phyloP scores from a whole-genome alignment of 768 basidiomycete species.

The Psilocybe cyanescens region DNA sequence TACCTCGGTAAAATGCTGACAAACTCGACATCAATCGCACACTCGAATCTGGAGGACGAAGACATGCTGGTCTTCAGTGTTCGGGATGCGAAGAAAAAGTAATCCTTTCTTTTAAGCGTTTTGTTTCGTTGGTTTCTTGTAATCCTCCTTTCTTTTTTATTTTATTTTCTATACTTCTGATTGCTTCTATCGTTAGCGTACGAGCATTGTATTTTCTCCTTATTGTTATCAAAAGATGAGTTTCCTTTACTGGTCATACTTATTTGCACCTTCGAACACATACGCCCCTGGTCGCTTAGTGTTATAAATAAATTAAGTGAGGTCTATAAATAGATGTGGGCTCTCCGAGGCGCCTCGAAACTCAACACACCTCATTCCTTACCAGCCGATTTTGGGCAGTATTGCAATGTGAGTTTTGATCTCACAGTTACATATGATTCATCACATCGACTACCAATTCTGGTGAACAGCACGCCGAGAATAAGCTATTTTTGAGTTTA shows the following conservation, averaged over 20 bases:
- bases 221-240: background rate
- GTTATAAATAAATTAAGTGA: too few species aligned
- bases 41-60: constrained; percentile 91
- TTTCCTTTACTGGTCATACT: background rate
- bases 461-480: too few species aligned
- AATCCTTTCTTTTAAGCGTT: constrained; percentile 17
- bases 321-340: background rate
- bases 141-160: constrained; percentile 1
- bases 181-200: background rate
- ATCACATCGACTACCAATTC: too few species aligned
- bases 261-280: too few species aligned
- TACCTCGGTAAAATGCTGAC: constrained; percentile 86
- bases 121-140: background rate
- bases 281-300: too few species aligned
- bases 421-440: too few species aligned
- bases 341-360: too few species aligned
- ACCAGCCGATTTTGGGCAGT: too few species aligned
- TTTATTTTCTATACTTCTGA: background rate
- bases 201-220: background rate
- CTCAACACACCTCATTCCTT: too few species aligned
- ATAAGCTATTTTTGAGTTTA: too few species aligned
- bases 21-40: constrained; percentile 83
- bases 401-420: too few species aligned
- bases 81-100: constrained; percentile 78
- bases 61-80: constrained; percentile 81